Evolutionary conservation across 1,139 yeast species (phyloP).

Genomic region (Debaryomyces fabryi): DNA sequence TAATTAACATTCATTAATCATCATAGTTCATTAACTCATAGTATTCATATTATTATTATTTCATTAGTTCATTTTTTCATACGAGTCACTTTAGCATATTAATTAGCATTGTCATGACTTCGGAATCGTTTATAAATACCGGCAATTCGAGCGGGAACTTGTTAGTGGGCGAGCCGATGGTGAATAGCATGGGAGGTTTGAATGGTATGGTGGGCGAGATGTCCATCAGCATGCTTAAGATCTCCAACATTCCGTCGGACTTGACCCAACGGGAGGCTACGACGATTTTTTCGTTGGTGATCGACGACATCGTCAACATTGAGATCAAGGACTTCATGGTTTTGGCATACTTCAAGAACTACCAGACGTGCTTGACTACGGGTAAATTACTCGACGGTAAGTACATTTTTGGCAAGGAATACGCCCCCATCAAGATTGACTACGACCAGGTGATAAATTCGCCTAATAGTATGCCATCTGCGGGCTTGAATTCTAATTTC

Average conservation of each 20-base stretch:
- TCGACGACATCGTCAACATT: constrained; percentile 62
- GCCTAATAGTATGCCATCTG: constrained; percentile 17
- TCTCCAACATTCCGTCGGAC: constrained; percentile 72
- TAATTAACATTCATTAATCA: not conserved
- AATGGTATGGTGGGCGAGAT: constrained; percentile 1
- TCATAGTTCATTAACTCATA: constrained; percentile 1
- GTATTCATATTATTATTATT: not conserved
- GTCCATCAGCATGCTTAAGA: constrained; percentile 29
- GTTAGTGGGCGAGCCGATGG: constrained; percentile 3
- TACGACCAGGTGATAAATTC: constrained; percentile 27
- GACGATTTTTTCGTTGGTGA: constrained; percentile 76
- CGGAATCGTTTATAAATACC: constrained; percentile 9
- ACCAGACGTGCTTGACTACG: constrained; percentile 69
- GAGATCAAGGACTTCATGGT: constrained; percentile 58
- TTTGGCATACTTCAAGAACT: constrained; percentile 65
- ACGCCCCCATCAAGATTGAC: constrained; percentile 57
- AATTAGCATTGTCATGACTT: constrained; percentile 9
- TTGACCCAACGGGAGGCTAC: constrained; percentile 75
- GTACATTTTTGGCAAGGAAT: constrained; percentile 63
- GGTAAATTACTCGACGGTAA: constrained; percentile 69
- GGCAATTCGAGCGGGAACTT: constrained; percentile 4
- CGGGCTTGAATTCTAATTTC: constrained; percentile 18
- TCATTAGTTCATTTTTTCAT: constrained; percentile 1
- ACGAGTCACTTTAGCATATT: constrained; percentile 1
- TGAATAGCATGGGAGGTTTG: constrained; percentile 3